Evolutionary conservation across 768 basidiomycete species (phyloP).

Genomic region (Trametes coccinea): DNA sequence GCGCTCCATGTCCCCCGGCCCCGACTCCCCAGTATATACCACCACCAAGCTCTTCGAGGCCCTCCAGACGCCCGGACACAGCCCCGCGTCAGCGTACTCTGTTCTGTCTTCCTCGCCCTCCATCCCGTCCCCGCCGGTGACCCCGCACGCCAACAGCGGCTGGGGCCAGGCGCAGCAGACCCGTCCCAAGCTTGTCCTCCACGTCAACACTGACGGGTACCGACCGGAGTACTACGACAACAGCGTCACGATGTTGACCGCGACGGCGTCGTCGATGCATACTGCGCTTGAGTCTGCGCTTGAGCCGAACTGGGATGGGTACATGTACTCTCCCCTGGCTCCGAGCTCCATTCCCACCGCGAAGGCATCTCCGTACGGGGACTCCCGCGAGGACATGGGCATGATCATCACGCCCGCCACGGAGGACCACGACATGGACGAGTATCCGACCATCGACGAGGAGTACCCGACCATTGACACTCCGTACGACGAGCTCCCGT

Average conservation of each 20-base stretch:
- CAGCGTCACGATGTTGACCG: slow-evolving; percentile 45
- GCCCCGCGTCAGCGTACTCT: slow-evolving; percentile 48
- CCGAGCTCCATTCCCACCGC: slow-evolving; percentile 25
- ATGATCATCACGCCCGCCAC: slow-evolving; percentile 26
- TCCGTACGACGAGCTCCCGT: slow-evolving; percentile 17
- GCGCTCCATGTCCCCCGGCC: slow-evolving; percentile 26
- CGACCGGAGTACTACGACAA: slow-evolving; percentile 50
- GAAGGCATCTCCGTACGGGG: slow-evolving; percentile 23
- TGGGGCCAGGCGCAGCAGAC: slow-evolving; percentile 17
- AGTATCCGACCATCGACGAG: slow-evolving; percentile 23
- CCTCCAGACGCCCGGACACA: slow-evolving; percentile 24
- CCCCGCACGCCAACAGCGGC: slow-evolving; percentile 45
- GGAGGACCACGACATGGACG: slow-evolving; percentile 28
- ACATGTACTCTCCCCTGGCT: slow-evolving; percentile 30
- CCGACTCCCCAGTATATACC: slow-evolving; percentile 28
- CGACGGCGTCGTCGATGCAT: slow-evolving; percentile 66
- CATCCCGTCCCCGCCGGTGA: slow-evolving; percentile 52
- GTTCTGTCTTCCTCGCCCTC: slow-evolving; percentile 44
- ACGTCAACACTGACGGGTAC: slow-evolving; percentile 55
- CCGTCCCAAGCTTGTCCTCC: slow-evolving; percentile 39
- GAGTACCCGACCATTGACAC: slow-evolving; percentile 26
- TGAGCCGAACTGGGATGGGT: slow-evolving; percentile 40
- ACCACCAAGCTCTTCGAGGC: slow-evolving; percentile 31
- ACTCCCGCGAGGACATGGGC: slow-evolving; percentile 19
- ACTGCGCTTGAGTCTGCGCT: slow-evolving; percentile 72